Percentiles rank a stretch among this genome's conserved stretches.
Evolutionary conservation across 495 filamentous ascomycete genomes (phyloP).

Genomic region (Ramalina peruviana): DNA sequence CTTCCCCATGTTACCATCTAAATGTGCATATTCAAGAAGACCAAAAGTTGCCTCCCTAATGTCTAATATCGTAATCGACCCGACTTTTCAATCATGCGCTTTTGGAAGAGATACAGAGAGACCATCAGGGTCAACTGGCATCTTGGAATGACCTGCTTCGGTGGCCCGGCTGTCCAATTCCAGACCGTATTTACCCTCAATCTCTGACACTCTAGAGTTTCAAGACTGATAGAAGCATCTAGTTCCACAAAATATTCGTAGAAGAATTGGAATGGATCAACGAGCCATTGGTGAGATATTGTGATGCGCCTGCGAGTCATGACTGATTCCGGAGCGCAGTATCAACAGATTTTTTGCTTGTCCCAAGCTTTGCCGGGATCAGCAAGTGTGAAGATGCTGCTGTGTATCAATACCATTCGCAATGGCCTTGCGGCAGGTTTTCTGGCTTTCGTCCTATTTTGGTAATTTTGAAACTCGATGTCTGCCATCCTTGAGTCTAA

Average conservation of each 20-base stretch:
- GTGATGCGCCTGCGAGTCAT: background rate
- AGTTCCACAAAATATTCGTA: slow-evolving; percentile 52
- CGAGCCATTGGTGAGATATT: slow-evolving; percentile 46
- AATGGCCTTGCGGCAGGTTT: slow-evolving; percentile 48
- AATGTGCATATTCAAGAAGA: no score
- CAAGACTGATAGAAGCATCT: background rate
- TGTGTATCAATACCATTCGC: slow-evolving; percentile 55
- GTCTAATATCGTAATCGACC: no score
- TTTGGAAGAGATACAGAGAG: slow-evolving; percentile 18
- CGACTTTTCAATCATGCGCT: slow-evolving; percentile 1
- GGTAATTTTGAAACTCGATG: slow-evolving; percentile 22
- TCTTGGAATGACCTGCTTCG: slow-evolving; percentile 57
- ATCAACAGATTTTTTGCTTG: slow-evolving; percentile 71
- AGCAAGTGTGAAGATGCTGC: slow-evolving; percentile 67
- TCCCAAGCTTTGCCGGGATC: slow-evolving; percentile 67
- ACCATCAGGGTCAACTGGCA: slow-evolving; percentile 45
- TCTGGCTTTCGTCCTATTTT: slow-evolving; percentile 56
- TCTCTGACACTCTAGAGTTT: background rate
- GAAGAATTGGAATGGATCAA: slow-evolving; percentile 52
- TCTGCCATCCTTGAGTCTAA: slow-evolving; percentile 36
- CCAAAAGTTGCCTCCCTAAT: no score
- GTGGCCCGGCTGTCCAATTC: slow-evolving; percentile 59
- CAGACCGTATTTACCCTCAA: slow-evolving; percentile 32
- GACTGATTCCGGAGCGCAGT: slow-evolving; percentile 29
- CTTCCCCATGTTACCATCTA: no score